Evolutionary conservation across 2,329 filamentous ascomycete genomes (phyloP), one percentile per base, ranked within the genome.

Genomic region (Pseudocercospora crystallina): DNA sequence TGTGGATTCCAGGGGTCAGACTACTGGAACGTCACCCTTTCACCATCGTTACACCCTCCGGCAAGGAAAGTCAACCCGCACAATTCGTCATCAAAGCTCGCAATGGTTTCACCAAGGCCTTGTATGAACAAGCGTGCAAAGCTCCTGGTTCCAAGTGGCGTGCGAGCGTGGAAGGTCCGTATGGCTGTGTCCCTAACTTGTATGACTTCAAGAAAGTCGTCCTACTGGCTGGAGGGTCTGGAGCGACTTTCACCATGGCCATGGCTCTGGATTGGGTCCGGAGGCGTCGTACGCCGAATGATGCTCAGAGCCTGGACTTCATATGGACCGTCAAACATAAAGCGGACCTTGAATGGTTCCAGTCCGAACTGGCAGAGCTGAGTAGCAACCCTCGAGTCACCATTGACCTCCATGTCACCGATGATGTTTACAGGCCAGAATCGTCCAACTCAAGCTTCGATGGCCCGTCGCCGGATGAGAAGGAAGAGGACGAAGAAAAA

Each of bases 171-270:
- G 65, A 66, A 32, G 65, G 65, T 8, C 63, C 64, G 0, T 67
- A 67, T 48, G 64, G 65, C 8, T 39, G 54, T 10, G 54, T 58
- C 4, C 62, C 64, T 1, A 49, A 60, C 1, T 66, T 82, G n/a
- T 71, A 75, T 32, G 79, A 82, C 53, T 84, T 83, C 51, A 80
- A 84, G 56, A 82, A 76, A 56, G 71, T 83, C 2, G 66, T 84
- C 2, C 65, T 85, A 1, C 64, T 85, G 5, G 80, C 81, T n/a
- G 82, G 81, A 10, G 80, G 79, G 14, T 83, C 79, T 43, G 83
- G 83, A 1, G 77, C 76, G 12, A 80, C 80, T 0, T 84, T 81
- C 55, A 80, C 76, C 0, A 64, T 82, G 15, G 80, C 81, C 2
- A 63, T 81, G 9, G 79, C 82, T 42, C 68, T 83, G 15, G 67